phyloP scores from a whole-genome alignment of 345 rosid species.

The Brassica incana region DNA sequence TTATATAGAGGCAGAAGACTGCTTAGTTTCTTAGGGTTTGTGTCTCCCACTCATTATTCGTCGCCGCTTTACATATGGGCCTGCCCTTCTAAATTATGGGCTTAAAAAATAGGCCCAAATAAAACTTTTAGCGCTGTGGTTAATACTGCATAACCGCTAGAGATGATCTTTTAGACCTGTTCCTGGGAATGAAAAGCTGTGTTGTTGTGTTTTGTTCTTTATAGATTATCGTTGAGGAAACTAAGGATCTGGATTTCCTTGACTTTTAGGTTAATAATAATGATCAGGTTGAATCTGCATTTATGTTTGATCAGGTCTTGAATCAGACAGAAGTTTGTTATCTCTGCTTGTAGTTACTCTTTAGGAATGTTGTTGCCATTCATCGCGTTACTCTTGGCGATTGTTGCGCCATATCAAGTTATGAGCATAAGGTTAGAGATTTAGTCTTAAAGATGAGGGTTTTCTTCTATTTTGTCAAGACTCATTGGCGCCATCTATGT shows the following conservation, averaged over 20 bases:
- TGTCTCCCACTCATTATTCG: neutral
- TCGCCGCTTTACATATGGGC: neutral
- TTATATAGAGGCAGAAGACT: neutral
- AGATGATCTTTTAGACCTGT: too few relatives aligned
- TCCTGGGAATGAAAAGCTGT: too few relatives aligned
- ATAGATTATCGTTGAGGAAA: too few relatives aligned
- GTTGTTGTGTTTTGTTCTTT: too few relatives aligned
- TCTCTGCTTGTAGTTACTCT: neutral
- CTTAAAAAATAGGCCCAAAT: neutral
- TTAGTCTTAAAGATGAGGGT: constrained; percentile 10
- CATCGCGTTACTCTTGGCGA: constrained; percentile 63
- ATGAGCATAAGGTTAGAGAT: constrained; percentile 55
- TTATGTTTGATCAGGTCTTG: too few relatives aligned
- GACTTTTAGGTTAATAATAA: too few relatives aligned
- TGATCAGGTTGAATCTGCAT: too few relatives aligned
- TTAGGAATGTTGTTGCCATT: constrained; percentile 50
- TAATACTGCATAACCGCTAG: too few relatives aligned
- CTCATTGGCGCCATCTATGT: constrained; percentile 12
- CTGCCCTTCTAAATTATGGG: neutral
- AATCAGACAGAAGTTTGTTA: too few relatives aligned
- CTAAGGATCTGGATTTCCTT: too few relatives aligned
- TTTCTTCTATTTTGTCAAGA: neutral
- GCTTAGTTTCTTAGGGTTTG: neutral
- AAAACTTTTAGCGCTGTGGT: neutral
- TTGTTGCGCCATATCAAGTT: constrained; percentile 68